Base-by-base conservation (phyloP, 495 filamentous ascomycete species). In the Xylaria intraflava region DNA sequence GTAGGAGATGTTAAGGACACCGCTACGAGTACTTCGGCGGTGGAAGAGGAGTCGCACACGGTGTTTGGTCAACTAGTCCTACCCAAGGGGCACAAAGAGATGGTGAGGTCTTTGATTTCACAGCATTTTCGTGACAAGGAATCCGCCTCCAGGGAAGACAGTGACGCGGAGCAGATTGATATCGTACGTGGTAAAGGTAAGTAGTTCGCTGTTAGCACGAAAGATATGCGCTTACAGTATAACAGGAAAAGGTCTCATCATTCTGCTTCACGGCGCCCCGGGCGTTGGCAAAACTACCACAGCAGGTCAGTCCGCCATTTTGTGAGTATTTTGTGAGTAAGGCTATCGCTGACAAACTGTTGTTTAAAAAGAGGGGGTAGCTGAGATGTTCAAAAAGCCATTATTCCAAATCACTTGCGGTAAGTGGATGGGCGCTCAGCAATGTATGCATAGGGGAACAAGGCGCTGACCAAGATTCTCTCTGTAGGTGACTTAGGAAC, bases 281-380 rank as follows among this genome's bases (percentile, higher is more conserved):
- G 77, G 77, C 0, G 70, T 75, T 0, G 74, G 72, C 0, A 75
- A 75, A 55, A 73, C 72, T 5, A 60, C 64, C 0, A 75, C 74
- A 11, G 72, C 72, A 3, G 70, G 67, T 70, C 5, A 36, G 35
- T 49, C 2, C 20, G 30, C n/a, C n/a, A 11, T 19, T 19, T 46
- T 6, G 10, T 10, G 3, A 23, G 17, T 20, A n/a, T n/a, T n/a
- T n/a, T n/a, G n/a, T n/a, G n/a, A n/a, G n/a, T n/a, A n/a, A n/a
- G n/a, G n/a, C n/a, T n/a, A n/a, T n/a, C n/a, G n/a, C n/a, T n/a
- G n/a, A n/a, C n/a, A n/a, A n/a, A n/a, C n/a, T n/a, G n/a, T n/a
- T n/a, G n/a, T n/a, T n/a, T n/a, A n/a, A n/a, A n/a, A 42, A 68
- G 65, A 68, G 54, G 52, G 65, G 1, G 48, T 65, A 19, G 65